A percentile compares a stretch with the other conserved stretches of the same genome.
These are phyloP conservation scores for Populus hybrid DNA, from an alignment of 441 rosid species.

Conservation along the genomic window DNA sequence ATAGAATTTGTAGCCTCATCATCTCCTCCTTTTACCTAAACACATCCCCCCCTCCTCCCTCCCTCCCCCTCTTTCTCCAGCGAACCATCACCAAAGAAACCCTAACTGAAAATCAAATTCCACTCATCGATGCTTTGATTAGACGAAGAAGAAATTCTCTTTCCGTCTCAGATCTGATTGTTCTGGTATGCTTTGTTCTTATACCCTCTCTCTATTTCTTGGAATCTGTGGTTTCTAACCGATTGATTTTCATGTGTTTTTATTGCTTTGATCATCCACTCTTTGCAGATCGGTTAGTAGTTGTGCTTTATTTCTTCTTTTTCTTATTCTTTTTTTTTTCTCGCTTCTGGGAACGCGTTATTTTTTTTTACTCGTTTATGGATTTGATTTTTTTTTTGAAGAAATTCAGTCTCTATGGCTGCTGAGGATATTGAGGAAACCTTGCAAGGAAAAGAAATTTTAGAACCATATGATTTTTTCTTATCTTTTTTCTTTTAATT, in stretches of 20 bases:
- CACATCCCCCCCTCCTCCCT: slow-evolving; percentile 13
- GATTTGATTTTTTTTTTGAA: background rate
- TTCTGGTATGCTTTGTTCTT: slow-evolving; percentile 14
- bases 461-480: background rate
- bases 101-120: slow-evolving; percentile 1
- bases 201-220: background rate
- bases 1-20: slow-evolving; percentile 40
- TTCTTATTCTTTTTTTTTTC: background rate
- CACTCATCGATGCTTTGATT: slow-evolving; percentile 30
- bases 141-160: background rate
- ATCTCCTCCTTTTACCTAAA: slow-evolving; percentile 18
- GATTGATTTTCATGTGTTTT: background rate
- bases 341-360: background rate
- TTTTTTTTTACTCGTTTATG: background rate
- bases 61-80: slow-evolving; percentile 23
- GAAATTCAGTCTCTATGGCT: background rate
- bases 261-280: background rate
- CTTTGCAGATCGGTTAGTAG: slow-evolving; percentile 15
- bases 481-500: background rate
- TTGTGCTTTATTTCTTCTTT: background rate
- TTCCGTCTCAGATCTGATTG: slow-evolving; percentile 40
- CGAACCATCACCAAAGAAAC: slow-evolving; percentile 8
- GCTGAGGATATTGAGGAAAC: background rate
- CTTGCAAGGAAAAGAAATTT: background rate
- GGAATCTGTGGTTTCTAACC: background rate